Base-by-base conservation (phyloP, 805 yeast species). In the Metschnikowia noctiluminum region DNA sequence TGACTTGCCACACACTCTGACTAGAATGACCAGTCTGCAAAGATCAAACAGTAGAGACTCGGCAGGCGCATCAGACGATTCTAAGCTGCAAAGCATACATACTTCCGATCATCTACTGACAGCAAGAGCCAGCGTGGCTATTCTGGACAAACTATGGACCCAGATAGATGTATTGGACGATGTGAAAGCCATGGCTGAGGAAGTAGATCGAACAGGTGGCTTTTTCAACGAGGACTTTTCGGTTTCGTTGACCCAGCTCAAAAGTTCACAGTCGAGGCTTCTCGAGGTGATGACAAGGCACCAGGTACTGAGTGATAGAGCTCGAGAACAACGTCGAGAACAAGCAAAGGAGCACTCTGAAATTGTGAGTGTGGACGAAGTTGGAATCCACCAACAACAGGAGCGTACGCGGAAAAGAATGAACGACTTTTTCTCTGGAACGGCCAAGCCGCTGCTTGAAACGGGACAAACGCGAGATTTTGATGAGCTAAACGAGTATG, bases 161-260 rank as follows among this genome's bases (percentile, higher is more conserved):
- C 95, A 89, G 56, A 83, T 90, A 43, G 96, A 87, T 58, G 85
- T 87, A 0, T 73, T 92, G 53, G 91, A 89, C 54, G 96, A 88
- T 54, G 94, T 89, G 7, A 78, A 79, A 48, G 73, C 72, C 44
- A 74, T 85, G 71, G 81, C 88, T 1, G 58, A 59, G 14, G 71
- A 75, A 38, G 75, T 76, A 4, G 58, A 67, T 40, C 55, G 58
- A 54, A 76, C 64, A 42, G 76, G 74, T 38, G 73, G 76, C n/a
- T 78, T 72, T 58, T 82, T 82, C 60, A 78, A 78, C 47, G 71
- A 66, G 6, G 63, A 70, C 38, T 85, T 84, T 60, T 70, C 74
- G 14, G 64, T 68, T 7, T 80, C 81, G 40, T 65, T 89, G 44
- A 62, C 64, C n/a, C 68, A 73, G 39, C 68, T 87, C 38, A 79